Base-by-base conservation (phyloP, 306 rosid species). In the Quercus rubra region DNA sequence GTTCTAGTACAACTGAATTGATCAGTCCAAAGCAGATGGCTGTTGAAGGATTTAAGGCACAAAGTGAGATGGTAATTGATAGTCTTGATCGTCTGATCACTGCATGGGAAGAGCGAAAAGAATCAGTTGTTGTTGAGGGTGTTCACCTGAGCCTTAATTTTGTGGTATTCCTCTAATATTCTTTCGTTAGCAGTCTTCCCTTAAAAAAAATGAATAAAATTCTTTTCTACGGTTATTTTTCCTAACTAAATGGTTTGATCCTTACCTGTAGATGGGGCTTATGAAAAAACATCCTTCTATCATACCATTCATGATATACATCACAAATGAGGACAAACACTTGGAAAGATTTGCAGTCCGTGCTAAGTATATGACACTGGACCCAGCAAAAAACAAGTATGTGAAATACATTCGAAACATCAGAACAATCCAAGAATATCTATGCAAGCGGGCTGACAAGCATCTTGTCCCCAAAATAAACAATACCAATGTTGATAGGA, bases 11-110 rank as follows among this genome's bases (percentile, higher is more conserved):
- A 23, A 52, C 85, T 64, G 97, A 93, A 79, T 82, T 88, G 82
- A 83, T 82, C 56, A 85, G 91, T 85, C 83, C 90, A 27, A 95
- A 95, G 85, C 95, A 90, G 89, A 92, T 95, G 99, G 99, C 99
- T 30, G 13, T 95, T 74, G 96, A 92, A 90, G 99, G 99, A 81
- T 95, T 76, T 72, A 95, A 95, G 85, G 99, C 99, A 5, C 99
- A 95, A 84, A 92, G 99, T 84, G 99, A 95, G 86, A 95, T 95
- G 99, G 99, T 95, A 73, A 92, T 95, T 74, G 99, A 95, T 89
- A 95, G 99, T 91, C 99, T 95, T 80, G 99, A 95, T 86, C 90
- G 98, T 79, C 84, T 95, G 77, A 95, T 95, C 76, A 95, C 99
- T 71, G 87, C 94, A 30, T 95, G 99, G 98, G 99, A 95, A 91